phyloP scores from a whole-genome alignment of 306 rosid species.

The Acacia confusa region DNA sequence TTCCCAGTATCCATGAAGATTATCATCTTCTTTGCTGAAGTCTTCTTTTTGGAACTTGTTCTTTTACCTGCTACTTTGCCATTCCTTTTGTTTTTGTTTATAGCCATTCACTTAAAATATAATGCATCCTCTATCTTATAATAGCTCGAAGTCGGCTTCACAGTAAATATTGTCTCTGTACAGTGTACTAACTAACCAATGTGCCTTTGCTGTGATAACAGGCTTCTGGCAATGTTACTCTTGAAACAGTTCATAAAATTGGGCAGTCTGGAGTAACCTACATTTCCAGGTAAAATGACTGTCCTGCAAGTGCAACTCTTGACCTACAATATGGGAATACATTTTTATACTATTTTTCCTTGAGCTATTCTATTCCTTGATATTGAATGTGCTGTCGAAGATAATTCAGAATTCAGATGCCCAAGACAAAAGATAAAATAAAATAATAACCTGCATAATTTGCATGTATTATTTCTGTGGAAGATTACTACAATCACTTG shows the following conservation, averaged over 20 bases:
- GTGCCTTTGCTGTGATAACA: conserved; percentile 33
- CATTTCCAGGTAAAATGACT: conserved; percentile 73
- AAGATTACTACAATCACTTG: background rate
- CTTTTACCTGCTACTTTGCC: background rate
- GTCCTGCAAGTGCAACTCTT: conserved; percentile 20
- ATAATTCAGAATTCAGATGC: background rate
- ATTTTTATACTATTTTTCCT: conserved; percentile 8
- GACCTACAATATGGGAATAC: background rate
- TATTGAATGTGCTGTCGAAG: conserved; percentile 9
- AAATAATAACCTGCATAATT: background rate
- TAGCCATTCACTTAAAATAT: background rate
- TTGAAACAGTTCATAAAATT: conserved; percentile 64
- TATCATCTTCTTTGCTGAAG: background rate
- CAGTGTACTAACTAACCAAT: conserved; percentile 6
- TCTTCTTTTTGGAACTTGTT: background rate
- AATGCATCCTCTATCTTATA: background rate
- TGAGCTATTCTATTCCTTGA: background rate
- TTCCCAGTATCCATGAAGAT: background rate
- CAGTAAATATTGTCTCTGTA: background rate
- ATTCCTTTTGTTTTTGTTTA: background rate
- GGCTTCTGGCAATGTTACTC: conserved; percentile 96
- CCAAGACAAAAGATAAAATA: background rate
- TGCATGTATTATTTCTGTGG: background rate
- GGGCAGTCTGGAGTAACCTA: conserved; percentile 91
- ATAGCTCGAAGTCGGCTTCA: conserved; percentile 11